Base-by-base conservation (phyloP, 352 stramenopile genomes). In the Pythium grandisporangium region DNA sequence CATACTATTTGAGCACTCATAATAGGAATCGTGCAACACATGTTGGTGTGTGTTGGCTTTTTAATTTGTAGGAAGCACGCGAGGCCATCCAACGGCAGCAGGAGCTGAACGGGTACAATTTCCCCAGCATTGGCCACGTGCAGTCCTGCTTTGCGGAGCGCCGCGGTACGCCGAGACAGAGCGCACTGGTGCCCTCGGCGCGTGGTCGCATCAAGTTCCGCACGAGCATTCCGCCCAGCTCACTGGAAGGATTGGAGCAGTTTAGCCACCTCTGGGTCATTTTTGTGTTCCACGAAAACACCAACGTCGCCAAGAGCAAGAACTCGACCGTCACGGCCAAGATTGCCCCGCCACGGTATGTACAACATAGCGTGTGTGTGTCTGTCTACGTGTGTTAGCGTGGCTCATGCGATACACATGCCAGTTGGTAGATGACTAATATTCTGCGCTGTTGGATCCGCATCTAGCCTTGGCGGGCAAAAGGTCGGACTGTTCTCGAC, bases 401-500 rank as follows among this genome's bases (percentile, higher is more conserved):
- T n/a, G n/a, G n/a, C n/a, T n/a, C n/a, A n/a, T 3, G 34, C 20
- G 43, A 23, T 42, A 34, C 7, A 22, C 32, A 24, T 5, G 39
- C n/a, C n/a, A n/a, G n/a, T n/a, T n/a, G n/a, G n/a, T n/a, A n/a
- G n/a, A n/a, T n/a, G n/a, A n/a, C n/a, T n/a, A n/a, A n/a, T n/a
- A n/a, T n/a, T n/a, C n/a, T n/a, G n/a, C n/a, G n/a, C n/a, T n/a
- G n/a, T n/a, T n/a, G n/a, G n/a, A n/a, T n/a, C 13, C 30, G 5
- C 23, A 6, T 37, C 19, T 17, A 81, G 75, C 33, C 63, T 90
- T 0, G 66, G 66, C 0, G 82, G 84, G 2, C 69, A 84, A 38
- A 91, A 92, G 47, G 77, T 94, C 30, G 96, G 96, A 7, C 71
- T 99, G 32, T 98, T 98, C 51, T 96, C 93, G 14, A 99, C 96